These are phyloP conservation scores for Basipetospora chlamydospora DNA, from an alignment of 2,329 filamentous ascomycete genomes.

Conservation along the genomic window DNA sequence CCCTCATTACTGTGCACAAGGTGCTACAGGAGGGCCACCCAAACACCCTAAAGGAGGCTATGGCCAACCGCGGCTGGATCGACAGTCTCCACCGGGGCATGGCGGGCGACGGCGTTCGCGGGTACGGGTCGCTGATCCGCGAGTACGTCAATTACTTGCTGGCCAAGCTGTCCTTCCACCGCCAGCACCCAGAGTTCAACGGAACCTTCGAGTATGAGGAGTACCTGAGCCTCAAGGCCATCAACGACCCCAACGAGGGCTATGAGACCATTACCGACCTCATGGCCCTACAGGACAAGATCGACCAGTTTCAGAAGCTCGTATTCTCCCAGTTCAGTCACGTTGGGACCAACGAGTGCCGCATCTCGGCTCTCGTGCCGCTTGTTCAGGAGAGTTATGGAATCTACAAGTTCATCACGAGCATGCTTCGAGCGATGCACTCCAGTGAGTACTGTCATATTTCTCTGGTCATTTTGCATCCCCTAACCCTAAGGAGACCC, in stretches of 20 bases:
- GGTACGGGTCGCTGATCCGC: constrained; percentile 82
- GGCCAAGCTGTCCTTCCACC: constrained; percentile 90
- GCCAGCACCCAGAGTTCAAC: constrained; percentile 95
- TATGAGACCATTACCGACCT: constrained; percentile 93
- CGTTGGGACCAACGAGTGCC: constrained; percentile 87
- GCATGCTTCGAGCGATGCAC: constrained; percentile 98
- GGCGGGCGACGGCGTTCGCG: constrained; percentile 69
- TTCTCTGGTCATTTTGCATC: too few species aligned
- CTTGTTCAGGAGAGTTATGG: constrained; percentile 96
- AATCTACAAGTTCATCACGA: constrained; percentile 99
- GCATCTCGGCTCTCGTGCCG: constrained; percentile 85
- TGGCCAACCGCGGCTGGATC: constrained; percentile 79
- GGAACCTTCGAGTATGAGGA: constrained; percentile 98
- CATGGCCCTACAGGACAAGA: constrained; percentile 94
- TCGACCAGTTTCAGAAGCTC: constrained; percentile 95
- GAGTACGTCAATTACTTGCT: constrained; percentile 96
- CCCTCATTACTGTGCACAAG: constrained; percentile 92
- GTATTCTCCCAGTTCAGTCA: constrained; percentile 94
- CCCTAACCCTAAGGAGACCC: too few species aligned
- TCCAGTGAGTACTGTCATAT: constrained; percentile 52
- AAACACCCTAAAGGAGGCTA: constrained; percentile 71
- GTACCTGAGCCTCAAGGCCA: constrained; percentile 93
- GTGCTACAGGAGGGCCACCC: constrained; percentile 95
- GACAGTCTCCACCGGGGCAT: constrained; percentile 81
- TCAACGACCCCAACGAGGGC: constrained; percentile 97